Base-by-base conservation (phyloP, 192 early-diverging fungal species). In the Ambispora gerdemannii region DNA sequence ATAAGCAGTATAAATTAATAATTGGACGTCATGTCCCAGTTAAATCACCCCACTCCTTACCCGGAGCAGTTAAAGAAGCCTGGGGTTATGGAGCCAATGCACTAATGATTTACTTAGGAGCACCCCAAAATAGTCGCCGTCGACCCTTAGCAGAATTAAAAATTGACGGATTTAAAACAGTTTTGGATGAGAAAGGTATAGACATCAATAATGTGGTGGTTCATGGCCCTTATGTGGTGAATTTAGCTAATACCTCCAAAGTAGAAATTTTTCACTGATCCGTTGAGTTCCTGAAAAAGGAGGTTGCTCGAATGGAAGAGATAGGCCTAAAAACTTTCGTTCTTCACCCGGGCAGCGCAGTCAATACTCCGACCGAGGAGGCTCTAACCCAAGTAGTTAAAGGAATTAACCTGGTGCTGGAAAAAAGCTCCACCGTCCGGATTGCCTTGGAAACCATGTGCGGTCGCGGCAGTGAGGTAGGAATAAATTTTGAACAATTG, bases 401-500 rank as follows among this genome's bases (percentile, higher is more conserved):
- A 34, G 59, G 59, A 61, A 24, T 61, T 31, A 61, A 34, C 24
- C 31, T 61, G 4, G 7, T 61, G 6, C 59, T 31, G 3, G 4
- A 61, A 64, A 49, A 47, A 49, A 64, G 49, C 22, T 64, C 34
- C 47, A 3, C 63, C 3, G 38, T 64, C 4, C 38, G 63, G 11
- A 64, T 64, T 47, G 63, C 63, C 22, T 43, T 64, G 3, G 63
- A 64, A 64, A 64, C 63, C 13, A 64, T 64, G 63, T 64, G 1
- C 17, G 38, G 63, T 1, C 1, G n/a, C 3, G 63, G 34, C 0
- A 47, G 19, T 2, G 63, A 64, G 34, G 10, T 64, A 0, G 63
- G 63, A 30, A 25, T 4, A 64, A 64, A 1, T 64, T 64, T 64
- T 47, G 34, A 64, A 30, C 36, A 64, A 50, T 25, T 64, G 3